These are phyloP conservation scores for Daldinia sp. DNA, from an alignment of 2,329 filamentous ascomycete genomes.

Conservation along the genomic window DNA sequence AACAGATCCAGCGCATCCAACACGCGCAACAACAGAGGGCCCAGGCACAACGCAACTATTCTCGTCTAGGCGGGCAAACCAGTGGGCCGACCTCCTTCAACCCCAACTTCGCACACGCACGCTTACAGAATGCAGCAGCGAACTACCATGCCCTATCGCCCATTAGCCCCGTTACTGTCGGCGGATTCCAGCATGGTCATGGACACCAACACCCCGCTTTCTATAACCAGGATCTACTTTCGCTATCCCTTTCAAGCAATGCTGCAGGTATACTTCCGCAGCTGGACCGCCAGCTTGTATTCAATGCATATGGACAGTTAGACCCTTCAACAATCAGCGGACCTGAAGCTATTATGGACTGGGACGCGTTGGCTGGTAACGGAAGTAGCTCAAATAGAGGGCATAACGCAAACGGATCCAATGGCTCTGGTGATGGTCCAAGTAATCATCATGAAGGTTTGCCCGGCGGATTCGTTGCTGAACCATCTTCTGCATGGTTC, in stretches of 20 bases:
- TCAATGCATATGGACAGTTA: slow-evolving; percentile 74
- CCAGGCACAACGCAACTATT: slow-evolving; percentile 59
- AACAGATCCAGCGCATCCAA: slow-evolving; percentile 54
- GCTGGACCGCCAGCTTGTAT: slow-evolving; percentile 81
- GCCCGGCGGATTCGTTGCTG: slow-evolving; percentile 50
- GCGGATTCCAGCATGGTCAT: slow-evolving; percentile 46
- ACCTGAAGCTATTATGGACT: slow-evolving; percentile 59
- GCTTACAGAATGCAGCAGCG: slow-evolving; percentile 54
- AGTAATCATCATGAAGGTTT: slow-evolving; percentile 46
- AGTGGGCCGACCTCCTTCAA: slow-evolving; percentile 58
- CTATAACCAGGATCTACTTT: slow-evolving; percentile 66
- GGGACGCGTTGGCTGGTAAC: slow-evolving; percentile 58
- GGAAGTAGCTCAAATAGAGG: slow-evolving; percentile 48
- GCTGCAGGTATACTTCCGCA: slow-evolving; percentile 70
- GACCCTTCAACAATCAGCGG: slow-evolving; percentile 57
- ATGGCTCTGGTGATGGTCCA: slow-evolving; percentile 47
- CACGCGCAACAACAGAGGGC: slow-evolving; percentile 56
- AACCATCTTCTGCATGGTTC: slow-evolving; percentile 82
- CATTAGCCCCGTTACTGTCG: slow-evolving; percentile 60
- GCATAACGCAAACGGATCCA: slow-evolving; percentile 50
- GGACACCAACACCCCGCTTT: slow-evolving; percentile 54
- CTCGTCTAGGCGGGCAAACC: slow-evolving; percentile 57
- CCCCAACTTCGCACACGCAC: slow-evolving; percentile 56
- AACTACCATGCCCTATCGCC: slow-evolving; percentile 64
- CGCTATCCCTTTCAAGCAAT: slow-evolving; percentile 63